Conservation (phyloP, 305 asterid species). For the Ilex paraguariensis region DNA sequence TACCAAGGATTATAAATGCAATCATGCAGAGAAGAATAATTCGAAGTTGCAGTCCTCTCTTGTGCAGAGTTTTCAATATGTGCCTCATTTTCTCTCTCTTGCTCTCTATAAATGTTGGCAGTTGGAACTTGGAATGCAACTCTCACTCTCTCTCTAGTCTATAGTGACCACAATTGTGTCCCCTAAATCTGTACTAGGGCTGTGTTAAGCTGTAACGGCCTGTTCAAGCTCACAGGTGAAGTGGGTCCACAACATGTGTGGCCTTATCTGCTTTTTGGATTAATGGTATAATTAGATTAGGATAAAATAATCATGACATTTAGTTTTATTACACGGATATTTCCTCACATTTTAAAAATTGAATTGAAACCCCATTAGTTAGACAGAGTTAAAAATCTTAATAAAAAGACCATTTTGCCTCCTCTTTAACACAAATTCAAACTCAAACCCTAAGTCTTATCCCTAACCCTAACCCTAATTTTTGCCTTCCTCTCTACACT, state of each 20-base stretch:
- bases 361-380: no score
- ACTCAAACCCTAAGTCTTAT: no score
- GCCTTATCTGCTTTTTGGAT: conserved; percentile 37
- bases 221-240: conserved; percentile 39
- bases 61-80: conserved; percentile 38
- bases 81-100: conserved; percentile 16
- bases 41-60: conserved; percentile 70
- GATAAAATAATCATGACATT: conserved; percentile 1
- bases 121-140: no score
- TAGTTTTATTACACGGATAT: conserved; percentile 1
- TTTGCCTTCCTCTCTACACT: no score
- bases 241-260: conserved; percentile 39
- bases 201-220: conserved; percentile 73
- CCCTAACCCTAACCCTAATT: no score
- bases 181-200: conserved; percentile 54
- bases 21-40: conserved; percentile 43
- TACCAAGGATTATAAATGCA: conserved; percentile 15
- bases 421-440: no score
- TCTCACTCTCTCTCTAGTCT: no score
- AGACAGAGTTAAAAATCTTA: no score
- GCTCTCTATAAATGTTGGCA: no score
- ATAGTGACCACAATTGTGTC: background rate
- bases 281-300: conserved; percentile 30
- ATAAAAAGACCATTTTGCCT: no score
- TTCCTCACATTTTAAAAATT: no score